phyloP scores from a whole-genome alignment of 1,139 yeast genomes.

The Saccharomyces hybrid region DNA sequence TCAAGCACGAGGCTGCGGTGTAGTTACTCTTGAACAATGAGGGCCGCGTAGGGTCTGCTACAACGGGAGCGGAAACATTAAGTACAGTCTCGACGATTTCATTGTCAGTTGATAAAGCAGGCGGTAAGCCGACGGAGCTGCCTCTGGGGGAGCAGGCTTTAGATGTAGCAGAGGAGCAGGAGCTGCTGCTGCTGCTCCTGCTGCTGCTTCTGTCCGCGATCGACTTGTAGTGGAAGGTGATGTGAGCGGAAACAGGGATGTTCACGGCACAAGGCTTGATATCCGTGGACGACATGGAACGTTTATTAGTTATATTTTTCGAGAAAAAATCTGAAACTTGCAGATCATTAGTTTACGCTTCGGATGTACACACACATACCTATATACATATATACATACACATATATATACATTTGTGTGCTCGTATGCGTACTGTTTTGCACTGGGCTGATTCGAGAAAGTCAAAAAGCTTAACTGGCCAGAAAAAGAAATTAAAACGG shows the following conservation, averaged over 20 bases:
- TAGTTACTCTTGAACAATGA: background rate
- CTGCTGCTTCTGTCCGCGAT: slow-evolving; percentile 2
- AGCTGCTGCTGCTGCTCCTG: background rate
- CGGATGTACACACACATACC: background rate
- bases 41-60: background rate
- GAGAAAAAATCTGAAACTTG: background rate
- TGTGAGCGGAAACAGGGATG: slow-evolving; percentile 11
- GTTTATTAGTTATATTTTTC: background rate
- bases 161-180: background rate
- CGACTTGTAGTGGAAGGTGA: slow-evolving; percentile 8
- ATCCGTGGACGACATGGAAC: background rate
- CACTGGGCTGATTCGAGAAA: background rate
- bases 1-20: background rate
- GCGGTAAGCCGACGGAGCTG: background rate
- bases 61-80: background rate
- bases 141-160: background rate
- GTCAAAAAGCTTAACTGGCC: background rate
- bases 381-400: background rate
- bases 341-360: background rate
- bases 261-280: slow-evolving; percentile 3
- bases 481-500: background rate
- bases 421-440: background rate
- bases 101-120: background rate
- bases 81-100: background rate
- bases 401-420: background rate